Evolutionary conservation across 345 rosid genomes (phyloP), one percentile per base, ranked within the genome.

Genomic region (Cardamine chenopodiifolia): DNA sequence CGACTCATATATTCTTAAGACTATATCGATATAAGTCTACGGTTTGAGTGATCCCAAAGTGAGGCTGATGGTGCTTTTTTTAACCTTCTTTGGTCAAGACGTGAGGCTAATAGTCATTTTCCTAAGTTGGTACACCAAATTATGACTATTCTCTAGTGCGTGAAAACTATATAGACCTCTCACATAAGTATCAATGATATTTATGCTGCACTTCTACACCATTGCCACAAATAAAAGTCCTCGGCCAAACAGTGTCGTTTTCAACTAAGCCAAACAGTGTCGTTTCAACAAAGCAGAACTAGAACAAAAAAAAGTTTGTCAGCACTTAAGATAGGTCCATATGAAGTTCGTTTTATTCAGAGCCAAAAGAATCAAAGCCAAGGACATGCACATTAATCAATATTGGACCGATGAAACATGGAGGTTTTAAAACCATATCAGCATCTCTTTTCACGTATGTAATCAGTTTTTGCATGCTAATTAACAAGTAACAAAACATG

Each of bases 81-180:
- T 39, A 26, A 26, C 2, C 37, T 3, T 8, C 9, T 34, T 37
- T 37, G 14, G 42, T 37, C 44, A 39, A 39, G 15, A 39, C 14
- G 59, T 34, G 23, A 71, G 37, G 62, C 37, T 40, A 54, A 25
- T 39, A 34, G 26, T 54, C 62, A 60, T 48, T 22, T 31, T 60
- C 34, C 7, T 35, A 49, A 60, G 77, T 63, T 63, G 47, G 63
- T 28, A 54, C 62, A 73, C 77, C 76, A 72, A 28, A 54, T 22
- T 61, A 18, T 23, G 59, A 58, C 11, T 17, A 8, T 29, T 1
- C 18, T n/a, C 7, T 29, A 7, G 20, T 55, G 7, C 13, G 15
- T 20, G 5, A 8, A n/a, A 8, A 57, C 8, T 57, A 58, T 32
- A 1, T 10, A 29, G 40, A 56, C 23, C 39, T 31, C 40, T 56